Conservation (phyloP, 768 basidiomycete genomes). For the Lactifluus hygrophoroides region DNA sequence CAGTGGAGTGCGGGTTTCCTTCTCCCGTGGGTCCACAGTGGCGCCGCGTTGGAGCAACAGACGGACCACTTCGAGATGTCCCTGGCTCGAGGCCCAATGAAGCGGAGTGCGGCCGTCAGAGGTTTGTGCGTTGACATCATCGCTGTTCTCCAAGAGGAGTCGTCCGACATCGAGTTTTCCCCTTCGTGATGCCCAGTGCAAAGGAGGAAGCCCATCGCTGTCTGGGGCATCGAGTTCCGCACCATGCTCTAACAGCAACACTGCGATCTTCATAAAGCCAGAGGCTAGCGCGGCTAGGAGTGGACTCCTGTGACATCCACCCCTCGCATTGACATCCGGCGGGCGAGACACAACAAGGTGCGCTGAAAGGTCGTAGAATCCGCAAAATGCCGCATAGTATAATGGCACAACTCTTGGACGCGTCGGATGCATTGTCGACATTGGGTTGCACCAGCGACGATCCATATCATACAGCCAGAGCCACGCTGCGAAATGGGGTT, state of each 20-base stretch:
- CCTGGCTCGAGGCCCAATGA: not conserved
- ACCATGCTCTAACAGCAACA: not conserved
- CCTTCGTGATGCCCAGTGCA: not conserved
- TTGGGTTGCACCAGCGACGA: not conserved
- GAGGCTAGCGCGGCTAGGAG: not conserved
- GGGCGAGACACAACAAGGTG: not conserved
- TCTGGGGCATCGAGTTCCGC: not conserved
- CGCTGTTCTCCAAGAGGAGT: not conserved
- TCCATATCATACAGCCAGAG: not conserved
- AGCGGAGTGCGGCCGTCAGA: not conserved
- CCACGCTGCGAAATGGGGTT: not conserved
- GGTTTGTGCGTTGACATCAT: not conserved
- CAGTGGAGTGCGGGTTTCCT: too few relatives aligned
- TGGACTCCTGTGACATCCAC: not conserved
- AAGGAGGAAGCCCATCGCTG: not conserved
- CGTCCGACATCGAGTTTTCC: not conserved
- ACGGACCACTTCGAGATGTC: not conserved
- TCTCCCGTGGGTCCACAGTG: not conserved
- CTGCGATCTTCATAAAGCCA: not conserved
- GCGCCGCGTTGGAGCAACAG: not conserved
- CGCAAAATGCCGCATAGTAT: conserved; percentile 1
- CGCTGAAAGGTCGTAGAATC: not conserved
- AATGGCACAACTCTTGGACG: not conserved
- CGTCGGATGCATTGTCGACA: not conserved
- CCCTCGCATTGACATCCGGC: not conserved